These are phyloP conservation scores for Raphanus sativus DNA, from an alignment of 345 rosid genomes.

Conservation along the genomic window DNA sequence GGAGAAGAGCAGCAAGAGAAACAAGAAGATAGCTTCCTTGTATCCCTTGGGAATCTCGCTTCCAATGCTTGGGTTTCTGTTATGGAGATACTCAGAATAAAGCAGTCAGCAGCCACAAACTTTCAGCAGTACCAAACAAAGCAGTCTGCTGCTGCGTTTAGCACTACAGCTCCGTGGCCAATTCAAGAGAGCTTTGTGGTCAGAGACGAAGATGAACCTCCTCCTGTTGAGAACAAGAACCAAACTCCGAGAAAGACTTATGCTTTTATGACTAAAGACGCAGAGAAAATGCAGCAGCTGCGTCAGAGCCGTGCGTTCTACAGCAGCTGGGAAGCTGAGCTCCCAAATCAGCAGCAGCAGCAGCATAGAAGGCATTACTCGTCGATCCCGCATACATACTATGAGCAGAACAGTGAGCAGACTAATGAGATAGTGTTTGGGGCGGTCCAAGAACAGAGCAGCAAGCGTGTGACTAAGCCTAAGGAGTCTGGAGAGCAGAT, in stretches of 20 bases:
- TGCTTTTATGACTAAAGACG: conserved; percentile 91
- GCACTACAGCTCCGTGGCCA: conserved; percentile 65
- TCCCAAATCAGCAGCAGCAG: conserved; percentile 39
- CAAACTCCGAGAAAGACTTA: conserved; percentile 86
- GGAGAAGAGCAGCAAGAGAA: conserved; percentile 68
- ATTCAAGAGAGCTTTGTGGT: conserved; percentile 90
- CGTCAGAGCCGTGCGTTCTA: conserved; percentile 78
- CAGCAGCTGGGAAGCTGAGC: conserved; percentile 64
- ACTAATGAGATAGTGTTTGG: neutral
- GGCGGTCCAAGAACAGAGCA: neutral
- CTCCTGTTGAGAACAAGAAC: conserved; percentile 72
- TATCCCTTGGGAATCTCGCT: conserved; percentile 62
- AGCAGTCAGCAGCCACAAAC: conserved; percentile 41
- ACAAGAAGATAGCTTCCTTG: conserved; percentile 79
- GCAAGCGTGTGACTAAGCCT: neutral
- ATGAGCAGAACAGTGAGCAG: neutral
- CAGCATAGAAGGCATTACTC: neutral
- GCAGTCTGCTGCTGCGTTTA: conserved; percentile 29
- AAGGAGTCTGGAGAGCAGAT: neutral
- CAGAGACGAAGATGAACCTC: conserved; percentile 73
- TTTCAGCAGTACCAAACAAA: conserved; percentile 52
- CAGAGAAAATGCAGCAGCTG: conserved; percentile 85
- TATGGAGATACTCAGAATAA: conserved; percentile 46
- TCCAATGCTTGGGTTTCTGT: conserved; percentile 54
- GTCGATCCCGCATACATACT: neutral